phyloP scores from a whole-genome alignment of 257 asterid genomes.

The Agastache rugosa region DNA sequence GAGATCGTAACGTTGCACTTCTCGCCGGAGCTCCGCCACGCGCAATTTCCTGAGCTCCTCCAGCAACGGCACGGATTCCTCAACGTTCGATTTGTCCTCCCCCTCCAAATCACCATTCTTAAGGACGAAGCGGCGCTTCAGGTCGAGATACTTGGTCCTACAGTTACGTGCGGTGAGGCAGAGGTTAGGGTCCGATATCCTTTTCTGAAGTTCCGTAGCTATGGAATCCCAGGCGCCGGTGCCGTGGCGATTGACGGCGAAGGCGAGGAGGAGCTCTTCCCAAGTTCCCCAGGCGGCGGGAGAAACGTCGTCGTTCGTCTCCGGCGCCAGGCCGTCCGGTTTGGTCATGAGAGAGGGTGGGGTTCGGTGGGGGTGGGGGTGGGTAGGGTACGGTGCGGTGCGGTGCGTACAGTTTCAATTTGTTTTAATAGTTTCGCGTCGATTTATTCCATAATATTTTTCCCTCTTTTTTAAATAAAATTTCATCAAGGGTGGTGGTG shows the following conservation, averaged over 20 bases:
- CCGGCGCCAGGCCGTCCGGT: conserved; percentile 52
- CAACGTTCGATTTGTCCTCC: conserved; percentile 47
- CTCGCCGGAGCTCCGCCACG: conserved; percentile 78
- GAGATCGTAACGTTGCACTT: conserved; percentile 84
- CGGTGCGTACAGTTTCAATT: conserved; percentile 45
- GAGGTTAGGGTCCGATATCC: conserved; percentile 49
- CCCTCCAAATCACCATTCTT: conserved; percentile 43
- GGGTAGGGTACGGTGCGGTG: conserved; percentile 22
- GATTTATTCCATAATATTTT: conserved; percentile 25
- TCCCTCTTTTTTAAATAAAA: conserved; percentile 13
- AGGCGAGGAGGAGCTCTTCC: conserved; percentile 82
- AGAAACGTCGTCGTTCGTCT: conserved; percentile 42
- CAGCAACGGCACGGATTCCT: conserved; percentile 55
- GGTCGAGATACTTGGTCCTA: conserved; percentile 55
- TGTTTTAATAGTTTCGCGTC: conserved; percentile 25
- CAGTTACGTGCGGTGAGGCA: conserved; percentile 55
- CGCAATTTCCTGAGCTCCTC: conserved; percentile 79
- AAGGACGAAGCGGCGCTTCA: conserved; percentile 55
- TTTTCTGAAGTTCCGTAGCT: conserved; percentile 68
- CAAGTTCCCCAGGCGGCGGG: conserved; percentile 70
- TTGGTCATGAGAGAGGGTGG: conserved; percentile 49
- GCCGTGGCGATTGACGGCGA: conserved; percentile 89
- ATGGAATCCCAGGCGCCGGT: conserved; percentile 70
- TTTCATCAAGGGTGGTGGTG: not conserved
- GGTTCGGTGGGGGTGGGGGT: conserved; percentile 19